Conservation (phyloP, 2,329 filamentous ascomycete species). For the Sporothrix protearum region DNA sequence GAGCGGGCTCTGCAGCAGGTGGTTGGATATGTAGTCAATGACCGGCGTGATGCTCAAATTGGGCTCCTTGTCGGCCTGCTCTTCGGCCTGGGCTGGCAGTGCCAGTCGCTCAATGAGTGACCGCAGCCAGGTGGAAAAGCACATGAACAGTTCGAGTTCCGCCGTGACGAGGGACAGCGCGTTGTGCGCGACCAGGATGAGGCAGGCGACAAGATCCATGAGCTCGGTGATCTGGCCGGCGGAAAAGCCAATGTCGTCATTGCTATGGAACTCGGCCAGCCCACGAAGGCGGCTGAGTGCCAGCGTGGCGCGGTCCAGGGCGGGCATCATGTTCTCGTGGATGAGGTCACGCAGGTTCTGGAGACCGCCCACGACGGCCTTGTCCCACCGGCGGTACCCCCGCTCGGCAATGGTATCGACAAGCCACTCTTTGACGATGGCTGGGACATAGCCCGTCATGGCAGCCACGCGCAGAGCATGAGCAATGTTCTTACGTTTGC, state of each 20-base stretch:
- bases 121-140: constrained; percentile 80
- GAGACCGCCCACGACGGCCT: constrained; percentile 73
- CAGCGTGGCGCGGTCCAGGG: constrained; percentile 76
- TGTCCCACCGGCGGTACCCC: constrained; percentile 95
- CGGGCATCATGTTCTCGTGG: constrained; percentile 85
- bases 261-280: constrained; percentile 69
- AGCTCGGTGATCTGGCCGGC: constrained; percentile 60
- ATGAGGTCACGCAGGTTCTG: constrained; percentile 71
- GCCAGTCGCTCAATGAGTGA: constrained; percentile 76
- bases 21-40: constrained; percentile 71
- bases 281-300: constrained; percentile 80
- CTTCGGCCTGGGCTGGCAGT: constrained; percentile 64
- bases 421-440: constrained; percentile 79
- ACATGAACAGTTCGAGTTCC: constrained; percentile 71
- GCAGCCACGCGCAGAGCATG: constrained; percentile 80
- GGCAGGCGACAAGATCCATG: constrained; percentile 67
- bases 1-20: constrained; percentile 64
- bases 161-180: constrained; percentile 67
- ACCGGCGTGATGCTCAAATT: constrained; percentile 70
- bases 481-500: constrained; percentile 58
- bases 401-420: constrained; percentile 76
- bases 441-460: constrained; percentile 75
- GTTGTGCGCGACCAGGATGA: constrained; percentile 72
- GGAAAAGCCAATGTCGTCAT: constrained; percentile 63
- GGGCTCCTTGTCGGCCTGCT: constrained; percentile 73